Percentiles rank a stretch among this genome's conserved stretches.
These are phyloP conservation scores for Pythium pectinolyticum DNA, from an alignment of 352 stramenopile genomes.

Conservation along the genomic window DNA sequence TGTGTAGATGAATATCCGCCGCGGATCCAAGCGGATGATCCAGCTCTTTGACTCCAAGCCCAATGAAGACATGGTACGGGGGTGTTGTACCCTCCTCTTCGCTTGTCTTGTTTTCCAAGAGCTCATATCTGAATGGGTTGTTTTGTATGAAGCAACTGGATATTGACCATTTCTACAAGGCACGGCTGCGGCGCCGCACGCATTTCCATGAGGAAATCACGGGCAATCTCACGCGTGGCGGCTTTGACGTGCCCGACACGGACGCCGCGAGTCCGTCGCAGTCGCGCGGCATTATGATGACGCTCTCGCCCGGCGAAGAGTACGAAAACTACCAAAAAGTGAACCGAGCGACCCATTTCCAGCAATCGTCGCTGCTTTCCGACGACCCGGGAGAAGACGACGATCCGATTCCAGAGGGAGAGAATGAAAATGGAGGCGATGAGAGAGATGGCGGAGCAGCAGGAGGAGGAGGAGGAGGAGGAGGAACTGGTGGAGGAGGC, in stretches of 20 bases:
- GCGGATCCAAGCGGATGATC: constrained; percentile 28
- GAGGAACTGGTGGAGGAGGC: no score
- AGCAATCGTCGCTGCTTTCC: constrained; percentile 27
- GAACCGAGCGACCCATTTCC: constrained; percentile 36
- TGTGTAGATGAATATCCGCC: constrained; percentile 36
- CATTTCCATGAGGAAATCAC: constrained; percentile 57
- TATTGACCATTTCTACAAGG: constrained; percentile 57
- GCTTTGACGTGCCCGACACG: constrained; percentile 27
- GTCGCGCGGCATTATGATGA: constrained; percentile 56
- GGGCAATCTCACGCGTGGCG: constrained; percentile 34
- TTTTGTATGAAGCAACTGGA: constrained; percentile 45
- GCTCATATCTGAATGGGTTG: no score
- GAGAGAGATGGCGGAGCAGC: background rate
- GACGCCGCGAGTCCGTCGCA: constrained; percentile 37
- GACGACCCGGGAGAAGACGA: constrained; percentile 31
- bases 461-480: no score
- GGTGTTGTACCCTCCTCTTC: no score
- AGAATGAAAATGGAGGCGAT: constrained; percentile 10
- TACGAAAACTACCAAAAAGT: constrained; percentile 76
- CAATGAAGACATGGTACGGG: constrained; percentile 23
- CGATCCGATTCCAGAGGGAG: constrained; percentile 9
- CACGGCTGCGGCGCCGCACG: constrained; percentile 48
- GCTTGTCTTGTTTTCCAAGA: no score
- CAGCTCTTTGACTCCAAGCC: constrained; percentile 32
- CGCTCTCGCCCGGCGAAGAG: constrained; percentile 64